Evolutionary conservation across 176 grass and related monocot species (phyloP).

Genomic region (Poa pratensis): DNA sequence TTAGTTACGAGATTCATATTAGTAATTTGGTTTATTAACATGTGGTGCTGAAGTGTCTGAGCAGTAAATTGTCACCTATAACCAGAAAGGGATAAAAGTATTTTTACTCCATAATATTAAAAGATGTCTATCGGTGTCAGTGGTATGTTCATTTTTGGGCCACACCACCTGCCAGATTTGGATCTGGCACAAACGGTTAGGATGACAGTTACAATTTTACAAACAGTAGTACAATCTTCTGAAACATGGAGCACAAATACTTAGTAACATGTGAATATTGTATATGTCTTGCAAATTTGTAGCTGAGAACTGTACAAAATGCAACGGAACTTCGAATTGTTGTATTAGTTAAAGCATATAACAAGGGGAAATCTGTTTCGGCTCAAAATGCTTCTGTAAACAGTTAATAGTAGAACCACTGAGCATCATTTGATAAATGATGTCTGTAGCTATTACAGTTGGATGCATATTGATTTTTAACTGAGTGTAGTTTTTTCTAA

Average conservation of each 20-base stretch:
- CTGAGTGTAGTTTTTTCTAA: not conserved
- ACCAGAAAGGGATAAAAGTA: not conserved
- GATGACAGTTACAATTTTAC: not conserved
- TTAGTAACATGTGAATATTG: not conserved
- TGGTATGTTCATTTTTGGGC: not conserved
- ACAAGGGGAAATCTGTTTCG: too few relatives aligned
- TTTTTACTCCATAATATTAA: not conserved
- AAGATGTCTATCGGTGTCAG: not conserved
- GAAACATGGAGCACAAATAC: not conserved
- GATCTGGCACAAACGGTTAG: not conserved
- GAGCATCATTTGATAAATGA: slow-evolving; percentile 30
- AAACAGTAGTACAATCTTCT: not conserved
- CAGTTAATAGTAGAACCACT: not conserved
- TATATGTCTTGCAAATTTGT: not conserved
- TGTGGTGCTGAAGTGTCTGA: not conserved
- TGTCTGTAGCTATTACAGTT: not conserved
- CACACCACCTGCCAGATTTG: not conserved
- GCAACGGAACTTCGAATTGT: not conserved
- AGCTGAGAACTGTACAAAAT: not conserved
- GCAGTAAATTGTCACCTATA: not conserved
- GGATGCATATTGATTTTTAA: not conserved
- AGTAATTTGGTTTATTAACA: slow-evolving; percentile 16
- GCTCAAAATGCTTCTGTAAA: slow-evolving; percentile 17
- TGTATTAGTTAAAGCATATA: not conserved
- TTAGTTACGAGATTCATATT: slow-evolving; percentile 9